Base-by-base conservation (phyloP, 2,329 filamentous ascomycete species). In the Arthrobotrys megalospora region DNA sequence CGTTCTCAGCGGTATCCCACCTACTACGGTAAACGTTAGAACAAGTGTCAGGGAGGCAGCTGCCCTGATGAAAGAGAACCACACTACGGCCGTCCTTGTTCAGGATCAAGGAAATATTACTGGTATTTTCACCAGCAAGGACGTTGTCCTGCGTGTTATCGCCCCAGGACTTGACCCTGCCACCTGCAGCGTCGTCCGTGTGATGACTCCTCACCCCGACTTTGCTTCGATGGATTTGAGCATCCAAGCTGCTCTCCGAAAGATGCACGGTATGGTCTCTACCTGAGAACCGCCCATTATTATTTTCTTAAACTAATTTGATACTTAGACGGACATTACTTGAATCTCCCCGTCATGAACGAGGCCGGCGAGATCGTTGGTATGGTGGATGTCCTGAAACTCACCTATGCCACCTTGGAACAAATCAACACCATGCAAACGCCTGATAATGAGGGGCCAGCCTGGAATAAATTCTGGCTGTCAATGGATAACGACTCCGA, bases 391-490 rank as follows among this genome's bases (percentile, higher is more conserved):
- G 96, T 99, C 76, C 89, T 99, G 80, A 98, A 98, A 86, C 88
- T 99, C 83, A 99, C 96, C 21, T 99, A 99, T 85, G 96, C 96
- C 62, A 99, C 96, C 4, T 89, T 99, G 66, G 96, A 99, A 85
- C 95, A 97, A 87, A 94, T 97, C 85, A 98, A 98, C 87, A 94
- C 93, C 76, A 98, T 99, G 91, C 91, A 89, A 47, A 94, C 91
- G 66, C 89, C 90, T 48, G 95, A 97, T 83, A 93, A 90, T 82
- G 96, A 99, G 6, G 96, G 96, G 0, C 96, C 96, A 4, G 96
- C 96, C 6, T 99, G 96, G 96, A 98, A 97, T 87, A 99, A 98
- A 85, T 99, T 99, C 86, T 99, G 96, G 96, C 88, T 98, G 81
- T 98, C 96, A 0, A 91, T 99, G 82, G 90, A 98, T 84, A 90